These are phyloP conservation scores for Colletotrichum gigasporum DNA, from an alignment of 2,329 filamentous ascomycete genomes.

Conservation along the genomic window DNA sequence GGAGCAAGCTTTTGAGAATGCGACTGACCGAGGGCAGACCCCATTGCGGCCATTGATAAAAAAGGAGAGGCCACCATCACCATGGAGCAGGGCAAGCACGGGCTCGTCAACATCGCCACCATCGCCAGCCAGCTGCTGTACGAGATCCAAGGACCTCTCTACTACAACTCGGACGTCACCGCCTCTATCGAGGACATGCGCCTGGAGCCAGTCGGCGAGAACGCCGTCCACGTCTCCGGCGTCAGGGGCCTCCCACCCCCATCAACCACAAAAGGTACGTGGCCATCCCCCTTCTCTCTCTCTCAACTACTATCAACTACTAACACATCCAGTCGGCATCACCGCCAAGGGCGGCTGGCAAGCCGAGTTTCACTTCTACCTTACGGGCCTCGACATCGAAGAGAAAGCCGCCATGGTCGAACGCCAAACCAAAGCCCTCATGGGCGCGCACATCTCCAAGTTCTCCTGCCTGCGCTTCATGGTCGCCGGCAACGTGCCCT, in stretches of 20 bases:
- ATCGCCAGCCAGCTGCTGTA: constrained; percentile 58
- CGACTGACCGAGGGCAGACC: too few relatives aligned
- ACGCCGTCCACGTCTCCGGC: constrained; percentile 51
- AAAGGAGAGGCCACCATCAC: too few relatives aligned
- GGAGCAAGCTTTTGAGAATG: too few relatives aligned
- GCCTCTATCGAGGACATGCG: constrained; percentile 48
- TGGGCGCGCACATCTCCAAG: constrained; percentile 49
- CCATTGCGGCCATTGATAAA: too few relatives aligned
- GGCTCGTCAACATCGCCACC: constrained; percentile 45
- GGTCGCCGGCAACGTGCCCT: constrained; percentile 36
- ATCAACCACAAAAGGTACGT: constrained; percentile 54
- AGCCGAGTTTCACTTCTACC: constrained; percentile 54
- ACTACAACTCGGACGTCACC: constrained; percentile 59
- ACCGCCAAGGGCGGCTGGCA: constrained; percentile 59
- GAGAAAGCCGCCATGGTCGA: constrained; percentile 61
- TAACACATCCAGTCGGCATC: constrained; percentile 45
- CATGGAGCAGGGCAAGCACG: constrained; percentile 55
- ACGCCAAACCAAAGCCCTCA: constrained; percentile 52
- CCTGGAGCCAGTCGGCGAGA: constrained; percentile 44
- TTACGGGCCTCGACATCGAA: constrained; percentile 56
- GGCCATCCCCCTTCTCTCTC: too few relatives aligned
- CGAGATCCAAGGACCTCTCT: constrained; percentile 56
- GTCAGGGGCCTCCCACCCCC: constrained; percentile 53
- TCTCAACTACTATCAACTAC: too few relatives aligned
- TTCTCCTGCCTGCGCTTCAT: constrained; percentile 62